phyloP scores from a whole-genome alignment of 495 filamentous ascomycete genomes.

The Aspergillus hancockii region DNA sequence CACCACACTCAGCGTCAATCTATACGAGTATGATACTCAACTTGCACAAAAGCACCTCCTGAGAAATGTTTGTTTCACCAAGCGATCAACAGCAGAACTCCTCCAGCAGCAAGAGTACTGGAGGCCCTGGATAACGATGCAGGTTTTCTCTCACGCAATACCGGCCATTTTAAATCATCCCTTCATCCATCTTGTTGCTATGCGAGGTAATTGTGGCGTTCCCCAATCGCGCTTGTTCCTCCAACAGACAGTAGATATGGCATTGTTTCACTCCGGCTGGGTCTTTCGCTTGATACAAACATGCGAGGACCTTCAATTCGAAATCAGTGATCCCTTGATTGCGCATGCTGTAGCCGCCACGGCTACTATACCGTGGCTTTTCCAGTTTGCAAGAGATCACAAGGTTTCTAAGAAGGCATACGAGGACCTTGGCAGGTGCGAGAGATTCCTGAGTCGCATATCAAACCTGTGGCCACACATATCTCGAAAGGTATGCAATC shows the following conservation, averaged over 20 bases:
- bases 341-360: slow-evolving; percentile 3
- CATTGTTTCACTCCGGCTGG: slow-evolving; percentile 14
- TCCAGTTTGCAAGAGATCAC: slow-evolving; percentile 14
- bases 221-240: slow-evolving; percentile 8
- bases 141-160: slow-evolving; percentile 6
- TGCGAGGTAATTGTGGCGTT: background rate
- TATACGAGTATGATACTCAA: slow-evolving; percentile 8
- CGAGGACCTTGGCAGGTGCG: background rate
- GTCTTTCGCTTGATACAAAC: slow-evolving; percentile 3
- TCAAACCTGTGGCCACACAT: background rate
- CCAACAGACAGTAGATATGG: slow-evolving; percentile 13
- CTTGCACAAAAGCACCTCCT: slow-evolving; percentile 11
- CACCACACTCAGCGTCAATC: background rate
- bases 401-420: background rate
- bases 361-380: slow-evolving; percentile 15
- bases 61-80: slow-evolving; percentile 16
- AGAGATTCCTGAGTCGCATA: background rate
- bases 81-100: slow-evolving; percentile 12
- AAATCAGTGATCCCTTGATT: slow-evolving; percentile 10
- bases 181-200: slow-evolving; percentile 6
- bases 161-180: slow-evolving; percentile 14
- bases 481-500: background rate
- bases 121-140: slow-evolving; percentile 9
- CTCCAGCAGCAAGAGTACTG: slow-evolving; percentile 12
- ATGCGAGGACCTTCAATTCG: background rate